These are phyloP conservation scores for Termitomyces sp. DNA, from an alignment of 768 basidiomycete genomes.

Conservation along the genomic window DNA sequence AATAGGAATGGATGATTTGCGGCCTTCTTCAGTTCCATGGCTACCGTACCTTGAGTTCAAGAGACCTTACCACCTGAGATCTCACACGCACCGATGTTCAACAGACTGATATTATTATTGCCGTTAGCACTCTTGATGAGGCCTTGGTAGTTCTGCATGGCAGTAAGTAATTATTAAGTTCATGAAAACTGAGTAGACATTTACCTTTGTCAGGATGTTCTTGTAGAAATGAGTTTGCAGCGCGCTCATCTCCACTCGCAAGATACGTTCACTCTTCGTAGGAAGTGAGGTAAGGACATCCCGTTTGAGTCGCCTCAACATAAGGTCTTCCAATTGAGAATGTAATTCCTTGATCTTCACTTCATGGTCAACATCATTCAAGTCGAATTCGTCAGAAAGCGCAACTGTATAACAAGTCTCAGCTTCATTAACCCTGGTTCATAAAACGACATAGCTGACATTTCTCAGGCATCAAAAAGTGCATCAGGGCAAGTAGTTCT, in stretches of 20 bases:
- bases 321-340: constrained; percentile 85
- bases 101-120: constrained; percentile 86
- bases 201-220: constrained; percentile 90
- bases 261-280: constrained; percentile 96
- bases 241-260: constrained; percentile 95
- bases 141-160: constrained; percentile 82
- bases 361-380: constrained; percentile 91
- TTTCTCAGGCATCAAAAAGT: constrained; percentile 98
- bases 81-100: constrained; percentile 76
- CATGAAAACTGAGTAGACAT: neutral
- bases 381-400: constrained; percentile 91
- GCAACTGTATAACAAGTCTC: constrained; percentile 49
- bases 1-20: constrained; percentile 98
- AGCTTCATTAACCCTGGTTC: neutral
- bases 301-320: constrained; percentile 91
- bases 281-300: constrained; percentile 96
- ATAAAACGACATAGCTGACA: constrained; percentile 45
- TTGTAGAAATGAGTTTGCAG: constrained; percentile 98
- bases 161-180: neutral
- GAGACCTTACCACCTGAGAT: neutral
- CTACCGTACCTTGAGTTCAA: constrained; percentile 29
- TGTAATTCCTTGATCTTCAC: constrained; percentile 94
- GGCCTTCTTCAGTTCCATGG: constrained; percentile 99
- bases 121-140: constrained; percentile 87
- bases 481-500: constrained; percentile 97